Conservation (phyloP, 2,329 filamentous ascomycete genomes). For the Beauveria caledonica region DNA sequence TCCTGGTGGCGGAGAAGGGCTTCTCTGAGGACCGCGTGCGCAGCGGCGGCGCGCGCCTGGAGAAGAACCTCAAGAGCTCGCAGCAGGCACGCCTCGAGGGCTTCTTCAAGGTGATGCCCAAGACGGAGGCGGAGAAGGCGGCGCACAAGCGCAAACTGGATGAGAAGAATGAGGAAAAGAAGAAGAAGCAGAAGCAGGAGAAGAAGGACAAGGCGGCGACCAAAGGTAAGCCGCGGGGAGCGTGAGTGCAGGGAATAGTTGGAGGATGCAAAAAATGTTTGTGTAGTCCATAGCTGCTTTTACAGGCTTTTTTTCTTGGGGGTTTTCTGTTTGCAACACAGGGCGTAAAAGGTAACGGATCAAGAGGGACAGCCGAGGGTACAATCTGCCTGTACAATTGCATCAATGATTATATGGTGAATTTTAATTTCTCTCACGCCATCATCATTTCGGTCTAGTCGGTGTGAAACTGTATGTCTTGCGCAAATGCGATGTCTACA, state of each 20-base stretch:
- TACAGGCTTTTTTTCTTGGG: background rate
- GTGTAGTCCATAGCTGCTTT: background rate
- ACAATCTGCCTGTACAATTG: background rate
- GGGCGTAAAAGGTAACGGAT: conserved; percentile 4
- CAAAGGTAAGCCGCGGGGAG: conserved; percentile 76
- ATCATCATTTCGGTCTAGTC: background rate
- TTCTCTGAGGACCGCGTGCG: conserved; percentile 94
- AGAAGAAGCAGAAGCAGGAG: conserved; percentile 90
- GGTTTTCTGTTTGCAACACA: background rate
- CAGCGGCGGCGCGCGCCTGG: conserved; percentile 64
- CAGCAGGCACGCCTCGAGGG: conserved; percentile 90
- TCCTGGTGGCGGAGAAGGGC: conserved; percentile 86
- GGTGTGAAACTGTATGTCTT: background rate
- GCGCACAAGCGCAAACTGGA: conserved; percentile 88
- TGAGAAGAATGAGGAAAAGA: conserved; percentile 83
- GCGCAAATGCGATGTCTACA: background rate
- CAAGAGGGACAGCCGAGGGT: background rate
- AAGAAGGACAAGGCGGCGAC: conserved; percentile 91
- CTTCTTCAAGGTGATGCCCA: conserved; percentile 91
- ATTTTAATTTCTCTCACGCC: background rate
- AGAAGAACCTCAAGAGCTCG: conserved; percentile 84
- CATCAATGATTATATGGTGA: background rate
- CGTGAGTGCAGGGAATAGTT: conserved; percentile 16
- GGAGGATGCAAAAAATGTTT: background rate
- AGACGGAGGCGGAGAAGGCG: conserved; percentile 79